phyloP scores from a whole-genome alignment of 129 eudicot species.

The Glebionis coronaria region DNA sequence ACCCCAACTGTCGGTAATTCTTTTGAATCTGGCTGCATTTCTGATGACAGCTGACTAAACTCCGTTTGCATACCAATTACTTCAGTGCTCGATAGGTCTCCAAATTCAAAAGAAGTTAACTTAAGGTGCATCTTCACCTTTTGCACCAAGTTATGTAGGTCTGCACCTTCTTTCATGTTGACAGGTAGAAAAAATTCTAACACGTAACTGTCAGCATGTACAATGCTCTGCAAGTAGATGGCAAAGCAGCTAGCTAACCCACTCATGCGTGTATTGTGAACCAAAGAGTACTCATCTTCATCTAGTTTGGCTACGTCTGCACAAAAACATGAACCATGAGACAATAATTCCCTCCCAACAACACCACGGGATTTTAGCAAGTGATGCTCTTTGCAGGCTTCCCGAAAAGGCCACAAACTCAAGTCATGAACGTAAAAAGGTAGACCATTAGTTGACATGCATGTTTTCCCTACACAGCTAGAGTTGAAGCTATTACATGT shows the following conservation, averaged over 20 bases:
- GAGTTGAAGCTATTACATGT: constrained; percentile 2
- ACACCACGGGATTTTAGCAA: constrained; percentile 6
- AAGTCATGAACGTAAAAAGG: neutral
- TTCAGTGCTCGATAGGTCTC: neutral
- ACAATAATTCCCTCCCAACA: constrained; percentile 9
- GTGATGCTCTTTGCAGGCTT: too few relatives aligned
- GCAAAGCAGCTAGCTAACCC: constrained; percentile 14
- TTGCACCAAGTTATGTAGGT: constrained; percentile 8
- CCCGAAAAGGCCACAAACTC: neutral
- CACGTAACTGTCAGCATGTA: neutral
- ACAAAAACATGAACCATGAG: constrained; percentile 3
- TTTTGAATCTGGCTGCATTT: neutral
- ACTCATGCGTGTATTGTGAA: constrained; percentile 11
- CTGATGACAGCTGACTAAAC: neutral
- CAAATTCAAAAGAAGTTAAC: constrained; percentile 1
- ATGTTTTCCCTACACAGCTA: neutral
- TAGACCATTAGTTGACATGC: constrained; percentile 1
- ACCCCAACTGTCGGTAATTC: neutral
- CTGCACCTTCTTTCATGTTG: neutral
- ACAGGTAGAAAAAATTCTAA: constrained; percentile 9
- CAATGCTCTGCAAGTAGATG: neutral
- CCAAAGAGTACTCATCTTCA: constrained; percentile 15
- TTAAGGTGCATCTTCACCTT: constrained; percentile 12
- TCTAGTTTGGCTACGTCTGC: constrained; percentile 8
- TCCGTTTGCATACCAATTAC: neutral